phyloP scores from a whole-genome alignment of 768 basidiomycete genomes.

The Panellus pusillus region DNA sequence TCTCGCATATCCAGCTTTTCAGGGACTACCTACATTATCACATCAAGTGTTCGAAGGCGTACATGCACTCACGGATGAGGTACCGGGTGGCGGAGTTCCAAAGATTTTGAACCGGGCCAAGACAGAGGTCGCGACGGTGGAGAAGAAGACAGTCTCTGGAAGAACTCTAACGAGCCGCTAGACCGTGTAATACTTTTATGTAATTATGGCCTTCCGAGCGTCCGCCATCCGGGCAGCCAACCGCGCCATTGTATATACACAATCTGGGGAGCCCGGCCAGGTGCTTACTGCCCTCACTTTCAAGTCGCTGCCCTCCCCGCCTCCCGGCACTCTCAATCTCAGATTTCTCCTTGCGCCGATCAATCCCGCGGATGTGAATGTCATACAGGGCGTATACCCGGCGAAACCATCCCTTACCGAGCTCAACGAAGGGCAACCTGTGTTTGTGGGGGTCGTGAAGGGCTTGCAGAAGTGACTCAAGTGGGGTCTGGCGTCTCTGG shows the following conservation, averaged over 20 bases:
- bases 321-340: slow-evolving; percentile 61
- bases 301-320: slow-evolving; percentile 51
- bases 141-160: slow-evolving; percentile 87
- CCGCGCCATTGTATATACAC: slow-evolving; percentile 66
- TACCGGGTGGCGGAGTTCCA: slow-evolving; percentile 93
- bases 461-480: slow-evolving; percentile 62
- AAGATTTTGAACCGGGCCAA: slow-evolving; percentile 96
- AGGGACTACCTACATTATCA: slow-evolving; percentile 99
- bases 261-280: slow-evolving; percentile 59
- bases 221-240: slow-evolving; percentile 32
- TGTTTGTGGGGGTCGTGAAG: slow-evolving; percentile 80
- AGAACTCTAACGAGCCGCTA: slow-evolving; percentile 58
- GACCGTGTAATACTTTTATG: slow-evolving; percentile 16
- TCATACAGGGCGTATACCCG: slow-evolving; percentile 83
- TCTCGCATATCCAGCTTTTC: slow-evolving; percentile 96
- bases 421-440: slow-evolving; percentile 32
- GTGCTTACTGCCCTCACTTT: slow-evolving; percentile 58
- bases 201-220: slow-evolving; percentile 21
- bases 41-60: slow-evolving; percentile 98
- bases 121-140: slow-evolving; percentile 78
- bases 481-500: slow-evolving; percentile 55
- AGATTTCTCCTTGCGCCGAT: slow-evolving; percentile 70
- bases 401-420: slow-evolving; percentile 49
- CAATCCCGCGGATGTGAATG: slow-evolving; percentile 82
- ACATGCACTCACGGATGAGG: slow-evolving; percentile 98